phyloP scores from a whole-genome alignment of 1,284 basidiomycete species.

The Earliella scabrosa region DNA sequence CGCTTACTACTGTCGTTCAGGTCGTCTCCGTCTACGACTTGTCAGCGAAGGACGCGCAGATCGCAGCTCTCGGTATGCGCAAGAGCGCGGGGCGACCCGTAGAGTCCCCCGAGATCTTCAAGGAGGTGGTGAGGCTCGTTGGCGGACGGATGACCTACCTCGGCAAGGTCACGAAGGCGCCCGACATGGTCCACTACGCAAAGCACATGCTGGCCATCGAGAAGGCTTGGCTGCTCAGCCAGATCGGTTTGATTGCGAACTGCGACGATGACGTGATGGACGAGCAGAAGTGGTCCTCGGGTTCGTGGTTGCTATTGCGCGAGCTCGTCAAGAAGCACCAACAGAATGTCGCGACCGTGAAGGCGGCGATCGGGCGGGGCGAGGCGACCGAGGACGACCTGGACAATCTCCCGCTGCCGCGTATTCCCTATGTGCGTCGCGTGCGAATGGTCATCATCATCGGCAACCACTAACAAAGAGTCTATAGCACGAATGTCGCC shows the following conservation, averaged over 20 bases:
- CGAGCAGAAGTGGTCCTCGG: slow-evolving; percentile 85
- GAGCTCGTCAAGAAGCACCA: slow-evolving; percentile 68
- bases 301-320: slow-evolving; percentile 75
- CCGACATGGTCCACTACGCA: slow-evolving; percentile 66
- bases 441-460: too few relatives aligned
- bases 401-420: slow-evolving; percentile 55
- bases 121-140: slow-evolving; percentile 60
- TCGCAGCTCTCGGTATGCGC: slow-evolving; percentile 64
- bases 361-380: slow-evolving; percentile 44
- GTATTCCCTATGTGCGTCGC: slow-evolving; percentile 29
- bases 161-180: slow-evolving; percentile 60
- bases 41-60: slow-evolving; percentile 59
- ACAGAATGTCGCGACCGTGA: slow-evolving; percentile 50
- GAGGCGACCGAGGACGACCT: slow-evolving; percentile 39
- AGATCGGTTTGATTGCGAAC: slow-evolving; percentile 73
- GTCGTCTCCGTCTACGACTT: slow-evolving; percentile 80
- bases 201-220: slow-evolving; percentile 70
- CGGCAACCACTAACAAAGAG: too few relatives aligned
- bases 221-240: slow-evolving; percentile 77
- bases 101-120: slow-evolving; percentile 41
- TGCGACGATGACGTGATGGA: slow-evolving; percentile 90
- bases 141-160: slow-evolving; percentile 83
- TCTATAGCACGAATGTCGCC: slow-evolving; percentile 62
- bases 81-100: slow-evolving; percentile 31
- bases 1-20: slow-evolving; percentile 37